Conservation (phyloP, 148 eudicot genomes). For the Vaccinium macrocarpon region DNA sequence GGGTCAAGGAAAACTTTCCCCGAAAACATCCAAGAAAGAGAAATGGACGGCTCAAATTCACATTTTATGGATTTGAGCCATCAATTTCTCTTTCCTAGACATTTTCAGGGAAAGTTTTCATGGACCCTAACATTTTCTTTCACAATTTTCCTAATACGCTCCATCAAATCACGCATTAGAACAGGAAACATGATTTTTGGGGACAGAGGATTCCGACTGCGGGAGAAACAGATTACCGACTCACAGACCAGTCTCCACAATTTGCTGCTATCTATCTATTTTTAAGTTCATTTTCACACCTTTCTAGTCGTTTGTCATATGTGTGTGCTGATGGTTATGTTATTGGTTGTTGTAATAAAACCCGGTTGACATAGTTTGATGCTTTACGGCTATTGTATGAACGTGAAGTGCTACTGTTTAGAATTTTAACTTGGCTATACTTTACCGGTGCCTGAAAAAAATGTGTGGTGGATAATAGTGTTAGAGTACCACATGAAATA, state of each 20-base stretch:
- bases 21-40: too few species aligned
- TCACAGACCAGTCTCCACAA: background rate
- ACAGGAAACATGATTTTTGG: background rate
- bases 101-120: too few species aligned
- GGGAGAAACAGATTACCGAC: too few species aligned
- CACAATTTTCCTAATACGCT: too few species aligned
- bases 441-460: too few species aligned
- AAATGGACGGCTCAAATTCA: too few species aligned
- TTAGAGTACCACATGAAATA: too few species aligned
- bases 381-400: background rate
- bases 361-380: background rate
- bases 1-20: too few species aligned
- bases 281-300: background rate
- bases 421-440: background rate
- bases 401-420: background rate
- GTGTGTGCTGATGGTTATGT: background rate
- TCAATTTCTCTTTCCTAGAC: too few species aligned
- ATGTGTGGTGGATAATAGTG: too few species aligned
- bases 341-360: background rate
- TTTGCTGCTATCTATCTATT: background rate
- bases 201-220: background rate
- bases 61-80: too few species aligned
- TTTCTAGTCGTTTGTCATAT: background rate
- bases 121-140: too few species aligned
- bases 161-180: background rate